Evolutionary conservation across 257 asterid genomes (phyloP).

Genomic region (Catharanthus roseus): DNA sequence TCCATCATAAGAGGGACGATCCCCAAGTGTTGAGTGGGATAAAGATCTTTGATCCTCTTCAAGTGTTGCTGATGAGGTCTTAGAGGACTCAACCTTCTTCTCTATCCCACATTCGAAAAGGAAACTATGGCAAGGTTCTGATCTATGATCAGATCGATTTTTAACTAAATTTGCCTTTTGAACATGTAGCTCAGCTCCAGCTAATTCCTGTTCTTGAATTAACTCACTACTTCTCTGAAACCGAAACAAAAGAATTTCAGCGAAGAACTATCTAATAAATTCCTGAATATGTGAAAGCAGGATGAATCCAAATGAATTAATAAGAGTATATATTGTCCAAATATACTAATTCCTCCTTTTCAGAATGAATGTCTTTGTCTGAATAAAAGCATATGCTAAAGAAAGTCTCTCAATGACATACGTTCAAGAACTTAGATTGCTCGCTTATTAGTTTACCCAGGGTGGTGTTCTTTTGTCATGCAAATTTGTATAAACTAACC

Average conservation of each 20-base stretch:
- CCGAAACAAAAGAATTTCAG: constrained; percentile 9
- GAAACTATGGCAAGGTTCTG: constrained; percentile 19
- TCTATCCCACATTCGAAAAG: constrained; percentile 13
- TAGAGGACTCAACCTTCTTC: constrained; percentile 14
- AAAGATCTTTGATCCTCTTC: constrained; percentile 31
- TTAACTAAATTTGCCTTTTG: constrained; percentile 22
- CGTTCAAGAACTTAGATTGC: not conserved
- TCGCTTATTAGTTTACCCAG: not conserved
- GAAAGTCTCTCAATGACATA: not conserved
- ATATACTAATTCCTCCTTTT: not conserved
- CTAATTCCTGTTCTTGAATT: constrained; percentile 25
- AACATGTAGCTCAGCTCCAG: constrained; percentile 20
- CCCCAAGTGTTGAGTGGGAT: constrained; percentile 20
- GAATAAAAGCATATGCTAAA: not conserved
- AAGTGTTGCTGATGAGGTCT: constrained; percentile 21
- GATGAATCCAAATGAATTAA: not conserved
- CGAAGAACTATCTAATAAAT: not conserved
- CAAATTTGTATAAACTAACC: constrained; percentile 41
- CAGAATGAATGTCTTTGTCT: not conserved
- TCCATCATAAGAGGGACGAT: constrained; percentile 59
- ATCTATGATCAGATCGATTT: constrained; percentile 17
- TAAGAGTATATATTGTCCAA: not conserved
- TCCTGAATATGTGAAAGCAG: not conserved
- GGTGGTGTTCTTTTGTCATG: not conserved
- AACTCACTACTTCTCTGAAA: constrained; percentile 30